Percentiles rank a stretch among this genome's conserved stretches.
Evolutionary conservation across 768 basidiomycete genomes (phyloP).

Genomic region (Leccinum fibrillosum): DNA sequence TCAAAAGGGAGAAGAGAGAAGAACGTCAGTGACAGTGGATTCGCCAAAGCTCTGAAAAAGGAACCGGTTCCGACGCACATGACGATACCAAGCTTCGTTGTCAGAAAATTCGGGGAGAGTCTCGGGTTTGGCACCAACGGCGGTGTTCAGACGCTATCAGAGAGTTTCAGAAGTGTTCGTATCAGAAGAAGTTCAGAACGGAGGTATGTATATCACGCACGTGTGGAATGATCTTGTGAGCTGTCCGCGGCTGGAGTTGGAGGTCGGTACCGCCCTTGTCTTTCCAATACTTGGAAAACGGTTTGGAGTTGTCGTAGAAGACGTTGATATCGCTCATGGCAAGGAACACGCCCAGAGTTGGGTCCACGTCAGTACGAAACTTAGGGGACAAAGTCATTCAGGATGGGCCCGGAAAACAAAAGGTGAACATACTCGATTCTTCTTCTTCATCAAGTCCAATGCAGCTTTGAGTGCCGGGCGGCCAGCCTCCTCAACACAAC

Average conservation of each 20-base stretch:
- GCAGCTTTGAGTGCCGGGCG: neutral
- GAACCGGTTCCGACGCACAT: slow-evolving; percentile 17
- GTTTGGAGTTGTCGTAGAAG: slow-evolving; percentile 36
- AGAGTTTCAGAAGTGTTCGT: neutral
- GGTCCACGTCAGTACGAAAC: slow-evolving; percentile 10
- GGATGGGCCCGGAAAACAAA: neutral
- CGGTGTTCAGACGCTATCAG: slow-evolving; percentile 33
- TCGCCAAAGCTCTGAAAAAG: neutral
- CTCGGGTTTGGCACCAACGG: slow-evolving; percentile 22
- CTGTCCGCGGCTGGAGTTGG: slow-evolving; percentile 22
- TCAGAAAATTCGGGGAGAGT: slow-evolving; percentile 34
- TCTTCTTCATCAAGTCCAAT: slow-evolving; percentile 12
- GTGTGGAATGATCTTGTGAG: slow-evolving; percentile 38
- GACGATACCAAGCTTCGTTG: slow-evolving; percentile 34
- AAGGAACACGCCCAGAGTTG: neutral
- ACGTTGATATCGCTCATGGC: slow-evolving; percentile 13
- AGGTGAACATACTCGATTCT: slow-evolving; percentile 14
- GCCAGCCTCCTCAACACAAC: slow-evolving; percentile 6
- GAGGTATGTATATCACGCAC: slow-evolving; percentile 26
- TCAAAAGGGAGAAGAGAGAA: neutral
- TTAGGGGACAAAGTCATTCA: neutral
- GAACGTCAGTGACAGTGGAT: neutral
- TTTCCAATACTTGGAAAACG: slow-evolving; percentile 36
- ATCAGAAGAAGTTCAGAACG: neutral
- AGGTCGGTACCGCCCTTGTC: slow-evolving; percentile 23